Conservation (phyloP, 148 eudicot species). For the Fagopyrum homotropicum region DNA sequence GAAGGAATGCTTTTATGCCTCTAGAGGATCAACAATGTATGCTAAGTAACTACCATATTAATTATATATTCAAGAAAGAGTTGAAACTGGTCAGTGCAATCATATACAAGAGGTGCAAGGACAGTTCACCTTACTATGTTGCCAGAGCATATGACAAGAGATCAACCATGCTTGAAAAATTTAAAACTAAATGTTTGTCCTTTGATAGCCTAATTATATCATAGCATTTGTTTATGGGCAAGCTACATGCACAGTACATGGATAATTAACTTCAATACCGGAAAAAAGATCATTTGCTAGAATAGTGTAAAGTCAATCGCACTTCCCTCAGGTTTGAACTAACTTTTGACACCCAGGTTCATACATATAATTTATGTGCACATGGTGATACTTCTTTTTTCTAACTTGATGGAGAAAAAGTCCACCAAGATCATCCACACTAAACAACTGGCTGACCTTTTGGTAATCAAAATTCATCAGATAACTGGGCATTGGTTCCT, state of each 20-base stretch:
- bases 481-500: not conserved
- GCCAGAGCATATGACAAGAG: not conserved
- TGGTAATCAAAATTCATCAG: not conserved
- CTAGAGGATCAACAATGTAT: not conserved
- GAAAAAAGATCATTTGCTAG: not conserved
- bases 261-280: not conserved
- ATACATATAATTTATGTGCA: not conserved
- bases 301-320: not conserved
- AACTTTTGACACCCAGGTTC: not conserved
- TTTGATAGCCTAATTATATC: not conserved
- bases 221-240: not conserved
- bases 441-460: not conserved
- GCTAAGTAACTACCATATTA: not conserved
- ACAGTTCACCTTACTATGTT: not conserved
- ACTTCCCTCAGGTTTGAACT: not conserved
- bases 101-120: not conserved
- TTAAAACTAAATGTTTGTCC: not conserved
- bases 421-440: not conserved
- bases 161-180: not conserved
- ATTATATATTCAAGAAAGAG: not conserved
- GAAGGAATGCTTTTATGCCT: not conserved
- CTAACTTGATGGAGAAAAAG: not conserved
- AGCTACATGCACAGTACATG: not conserved
- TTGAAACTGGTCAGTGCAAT: not conserved
- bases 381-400: not conserved